phyloP scores from a whole-genome alignment of 2,329 filamentous ascomycete genomes.

The Cylindrodendrum hubeiense region DNA sequence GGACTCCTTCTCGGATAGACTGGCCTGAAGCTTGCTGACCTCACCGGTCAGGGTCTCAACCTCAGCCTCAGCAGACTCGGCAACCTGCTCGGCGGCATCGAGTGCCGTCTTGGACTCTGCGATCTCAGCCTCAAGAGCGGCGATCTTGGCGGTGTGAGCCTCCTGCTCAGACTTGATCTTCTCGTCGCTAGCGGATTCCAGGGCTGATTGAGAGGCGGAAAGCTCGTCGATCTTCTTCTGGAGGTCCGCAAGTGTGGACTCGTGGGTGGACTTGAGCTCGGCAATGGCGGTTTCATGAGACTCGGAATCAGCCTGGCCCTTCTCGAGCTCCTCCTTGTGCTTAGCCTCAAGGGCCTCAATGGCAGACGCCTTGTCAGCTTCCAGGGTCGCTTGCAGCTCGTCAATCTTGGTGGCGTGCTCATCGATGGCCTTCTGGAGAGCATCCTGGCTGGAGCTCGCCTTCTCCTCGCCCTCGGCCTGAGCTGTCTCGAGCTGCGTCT shows the following conservation, averaged over 20 bases:
- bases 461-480: constrained; percentile 51
- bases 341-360: constrained; percentile 65
- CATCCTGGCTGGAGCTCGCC: constrained; percentile 48
- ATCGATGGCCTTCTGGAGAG: constrained; percentile 54
- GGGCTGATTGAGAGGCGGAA: constrained; percentile 58
- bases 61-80: constrained; percentile 56
- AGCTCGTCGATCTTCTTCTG: constrained; percentile 69
- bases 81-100: constrained; percentile 60
- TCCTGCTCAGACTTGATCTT: constrained; percentile 60
- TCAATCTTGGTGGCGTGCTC: constrained; percentile 65
- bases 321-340: constrained; percentile 63
- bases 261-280: constrained; percentile 64
- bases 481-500: constrained; percentile 62
- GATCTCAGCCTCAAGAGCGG: constrained; percentile 65
- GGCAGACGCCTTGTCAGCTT: constrained; percentile 62
- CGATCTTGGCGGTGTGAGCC: constrained; percentile 59
- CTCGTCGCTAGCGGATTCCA: constrained; percentile 60
- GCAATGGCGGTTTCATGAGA: constrained; percentile 63
- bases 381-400: constrained; percentile 62
- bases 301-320: constrained; percentile 57
- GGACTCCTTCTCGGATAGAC: constrained; percentile 57
- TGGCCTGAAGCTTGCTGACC: constrained; percentile 54
- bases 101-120: constrained; percentile 63
- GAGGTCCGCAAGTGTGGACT: constrained; percentile 60
- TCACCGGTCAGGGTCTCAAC: constrained; percentile 58